Conservation (phyloP, 2,329 filamentous ascomycete species). For the Zasmidium citrigriseum region DNA sequence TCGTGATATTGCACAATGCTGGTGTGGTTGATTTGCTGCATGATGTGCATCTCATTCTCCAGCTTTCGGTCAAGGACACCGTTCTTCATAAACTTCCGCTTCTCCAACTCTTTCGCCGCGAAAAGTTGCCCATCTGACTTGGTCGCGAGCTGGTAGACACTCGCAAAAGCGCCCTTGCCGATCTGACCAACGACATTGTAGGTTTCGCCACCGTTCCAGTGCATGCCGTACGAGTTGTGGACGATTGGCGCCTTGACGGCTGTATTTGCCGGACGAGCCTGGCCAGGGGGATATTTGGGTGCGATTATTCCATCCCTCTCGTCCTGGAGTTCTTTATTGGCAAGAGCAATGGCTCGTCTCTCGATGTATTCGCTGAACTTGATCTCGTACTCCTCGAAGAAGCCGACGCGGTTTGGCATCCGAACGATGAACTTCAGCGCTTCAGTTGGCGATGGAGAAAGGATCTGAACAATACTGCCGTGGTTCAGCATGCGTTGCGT, state of each 20-base stretch:
- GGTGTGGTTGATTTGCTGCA: constrained; percentile 78
- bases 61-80: constrained; percentile 87
- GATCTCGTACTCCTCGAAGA: constrained; percentile 61
- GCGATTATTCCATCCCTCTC: constrained; percentile 5
- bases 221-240: constrained; percentile 62
- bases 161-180: constrained; percentile 92
- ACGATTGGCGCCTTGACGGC: constrained; percentile 28
- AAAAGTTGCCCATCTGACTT: constrained; percentile 81
- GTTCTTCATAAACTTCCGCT: constrained; percentile 89
- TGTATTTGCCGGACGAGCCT: constrained; percentile 8
- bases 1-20: constrained; percentile 93
- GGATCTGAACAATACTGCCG: constrained; percentile 72
- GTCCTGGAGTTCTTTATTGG: constrained; percentile 1
- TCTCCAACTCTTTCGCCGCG: constrained; percentile 93
- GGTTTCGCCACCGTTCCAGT: constrained; percentile 75
- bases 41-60: constrained; percentile 96
- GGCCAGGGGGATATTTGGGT: constrained; percentile 5
- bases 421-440: constrained; percentile 83
- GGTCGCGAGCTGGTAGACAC: constrained; percentile 85
- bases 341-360: constrained; percentile 30
- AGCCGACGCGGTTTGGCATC: constrained; percentile 71
- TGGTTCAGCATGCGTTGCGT: constrained; percentile 66
- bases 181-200: constrained; percentile 84
- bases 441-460: constrained; percentile 52
- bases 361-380: constrained; percentile 70